These are phyloP conservation scores for Hypoxylon cercidicola DNA, from an alignment of 495 filamentous ascomycete species.

Conservation along the genomic window DNA sequence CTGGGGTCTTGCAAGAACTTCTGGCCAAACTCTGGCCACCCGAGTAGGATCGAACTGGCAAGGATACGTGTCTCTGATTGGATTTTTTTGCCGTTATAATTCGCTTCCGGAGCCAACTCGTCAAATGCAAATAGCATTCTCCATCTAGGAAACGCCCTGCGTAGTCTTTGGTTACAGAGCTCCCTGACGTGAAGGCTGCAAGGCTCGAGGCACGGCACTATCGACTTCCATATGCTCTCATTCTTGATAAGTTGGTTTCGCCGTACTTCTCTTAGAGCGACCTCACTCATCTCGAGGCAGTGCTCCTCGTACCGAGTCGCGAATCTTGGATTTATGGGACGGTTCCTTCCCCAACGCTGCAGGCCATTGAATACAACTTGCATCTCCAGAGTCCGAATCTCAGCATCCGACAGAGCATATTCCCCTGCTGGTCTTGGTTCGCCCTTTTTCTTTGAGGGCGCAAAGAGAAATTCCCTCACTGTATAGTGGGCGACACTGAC, in stretches of 20 bases:
- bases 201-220: constrained; percentile 21
- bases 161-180: constrained; percentile 8
- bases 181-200: neutral
- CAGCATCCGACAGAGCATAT: constrained; percentile 33
- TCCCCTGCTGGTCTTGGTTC: constrained; percentile 27
- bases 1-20: constrained; percentile 15
- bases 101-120: neutral
- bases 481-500: constrained; percentile 48
- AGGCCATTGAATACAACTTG: constrained; percentile 39
- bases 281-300: constrained; percentile 33
- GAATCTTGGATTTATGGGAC: neutral
- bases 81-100: neutral
- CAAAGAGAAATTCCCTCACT: constrained; percentile 49
- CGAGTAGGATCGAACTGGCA: constrained; percentile 25
- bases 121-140: constrained; percentile 16
- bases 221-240: constrained; percentile 12
- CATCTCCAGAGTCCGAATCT: constrained; percentile 31
- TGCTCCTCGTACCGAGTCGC: constrained; percentile 39
- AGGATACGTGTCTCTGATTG: constrained; percentile 18
- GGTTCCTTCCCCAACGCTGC: constrained; percentile 21
- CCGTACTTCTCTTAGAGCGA: constrained; percentile 10
- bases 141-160: constrained; percentile 19
- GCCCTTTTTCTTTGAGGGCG: constrained; percentile 7
- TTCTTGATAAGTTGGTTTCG: constrained; percentile 21
- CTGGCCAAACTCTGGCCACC: constrained; percentile 35